Base-by-base conservation (phyloP, 1,139 yeast species). In the Kurtzmaniella quercitrusa region DNA sequence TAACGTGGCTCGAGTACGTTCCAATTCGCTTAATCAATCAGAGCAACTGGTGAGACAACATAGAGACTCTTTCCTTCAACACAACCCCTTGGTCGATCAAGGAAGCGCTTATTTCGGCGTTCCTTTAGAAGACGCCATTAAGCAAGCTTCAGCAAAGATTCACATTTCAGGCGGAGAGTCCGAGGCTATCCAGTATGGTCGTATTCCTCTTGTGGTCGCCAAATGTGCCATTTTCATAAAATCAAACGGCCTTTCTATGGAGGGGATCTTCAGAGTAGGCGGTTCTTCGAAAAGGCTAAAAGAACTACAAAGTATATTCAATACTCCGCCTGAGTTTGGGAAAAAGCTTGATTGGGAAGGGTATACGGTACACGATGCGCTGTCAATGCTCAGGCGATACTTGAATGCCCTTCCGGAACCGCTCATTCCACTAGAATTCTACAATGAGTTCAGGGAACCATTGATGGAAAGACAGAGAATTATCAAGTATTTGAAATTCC, bases 341-440 rank as follows among this genome's bases (percentile, higher is more conserved):
- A 80, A 89, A 47, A 86, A 85, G 52, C 74, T 91, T 39, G 79
- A 76, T 50, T 93, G 98, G 98, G 89, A 86, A 44, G 94, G 95
- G 0, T 93, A 82, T 63, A 89, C 90, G 3, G 98, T 93, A n/a
- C 98, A 94, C 65, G 98, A 94, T 63, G 97, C 97, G 1, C 96
- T 98, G 2, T 87, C 95, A 24, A 74, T 93, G 31, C 75, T 93
- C 47, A 75, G 98, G 58, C 73, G 98, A 47, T 93, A 79, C 59
- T 74, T 94, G 50, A 89, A 91, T 59, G 85, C 91, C 38, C 74
- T 93, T 46, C 95, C 96, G 0, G 98, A 93, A 56, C 98, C 98
- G 0, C 75, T 93, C 44, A 82, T 93, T 17, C 97, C 98, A 0
- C 68, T 89, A 40, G 78, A 77, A 8, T 68, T 81, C 48, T 94